Base-by-base conservation (phyloP, 306 rosid species). In the Hippophae tibetana region DNA sequence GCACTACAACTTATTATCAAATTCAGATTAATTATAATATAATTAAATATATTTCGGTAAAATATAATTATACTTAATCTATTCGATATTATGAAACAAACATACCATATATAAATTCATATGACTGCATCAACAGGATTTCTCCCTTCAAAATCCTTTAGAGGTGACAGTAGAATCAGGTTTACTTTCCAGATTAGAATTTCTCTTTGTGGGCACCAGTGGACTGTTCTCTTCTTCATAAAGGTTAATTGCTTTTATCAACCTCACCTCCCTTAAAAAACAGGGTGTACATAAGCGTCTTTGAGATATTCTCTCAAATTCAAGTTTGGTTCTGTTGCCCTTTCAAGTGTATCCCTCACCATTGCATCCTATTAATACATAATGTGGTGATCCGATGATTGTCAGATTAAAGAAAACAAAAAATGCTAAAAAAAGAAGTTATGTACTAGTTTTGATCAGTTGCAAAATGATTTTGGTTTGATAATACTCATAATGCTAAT, bases 301-400 rank as follows among this genome's bases (percentile, higher is more conserved):
- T 78, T 77, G 44, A 90, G 83, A 71, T 85, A 90, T 54, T 56
- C 26, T 81, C 81, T 70, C 66, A 90, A 58, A 74, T 90, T 84
- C 54, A 87, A 70, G 69, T 58, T 85, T 62, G 98, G 96, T 45
- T 90, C 96, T 5, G 84, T 76, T 2, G 96, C 89, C 26, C 70
- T 55, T 65, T 90, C 95, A 31, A 90, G 82, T 42, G 96, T 87
- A 70, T 90, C 98, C 70, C 74, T 90, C 80, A 90, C 87, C 96
- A 85, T 81, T 13, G 98, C 96, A 42, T 90, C 95, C 97, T 84
- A 89, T 47, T 73, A 81, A 47, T 60, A 68, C 38, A 31, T 31
- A 69, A 66, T 62, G 13, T 61, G 62, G 58, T n/a, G n/a, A 8
- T 60, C 9, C 53, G 11, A 25, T 48, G 42, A 7, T 27, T 23